Evolutionary conservation across 805 yeast genomes (phyloP).

Genomic region (Ogataea salicorniae): DNA sequence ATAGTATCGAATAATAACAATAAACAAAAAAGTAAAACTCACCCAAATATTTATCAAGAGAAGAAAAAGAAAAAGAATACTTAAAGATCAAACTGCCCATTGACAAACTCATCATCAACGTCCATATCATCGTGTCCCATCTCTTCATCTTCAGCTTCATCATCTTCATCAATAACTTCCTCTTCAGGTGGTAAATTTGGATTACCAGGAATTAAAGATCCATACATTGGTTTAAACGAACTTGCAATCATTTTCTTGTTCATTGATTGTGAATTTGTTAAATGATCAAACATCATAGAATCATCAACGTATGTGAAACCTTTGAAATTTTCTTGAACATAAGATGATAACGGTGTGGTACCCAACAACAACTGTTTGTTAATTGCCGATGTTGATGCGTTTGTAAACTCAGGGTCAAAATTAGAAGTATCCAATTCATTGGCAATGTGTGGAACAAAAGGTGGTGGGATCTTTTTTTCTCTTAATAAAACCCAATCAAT

Average conservation of each 20-base stretch:
- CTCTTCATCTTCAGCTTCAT: conserved; percentile 38
- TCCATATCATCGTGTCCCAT: conserved; percentile 47
- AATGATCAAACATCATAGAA: conserved; percentile 84
- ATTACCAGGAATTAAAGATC: conserved; percentile 74
- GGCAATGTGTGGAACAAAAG: conserved; percentile 88
- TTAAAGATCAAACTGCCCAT: conserved; percentile 81
- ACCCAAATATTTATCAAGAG: background rate
- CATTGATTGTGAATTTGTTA: conserved; percentile 30
- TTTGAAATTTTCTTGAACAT: conserved; percentile 91
- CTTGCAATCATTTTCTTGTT: conserved; percentile 32
- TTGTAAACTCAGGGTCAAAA: conserved; percentile 97
- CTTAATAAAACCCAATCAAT: conserved; percentile 82
- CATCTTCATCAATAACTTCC: conserved; percentile 73
- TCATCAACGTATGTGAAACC: conserved; percentile 97
- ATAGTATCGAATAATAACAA: too few species aligned
- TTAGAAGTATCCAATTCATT: conserved; percentile 94
- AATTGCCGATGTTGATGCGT: conserved; percentile 79
- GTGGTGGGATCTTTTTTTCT: conserved; percentile 86
- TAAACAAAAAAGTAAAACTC: too few species aligned
- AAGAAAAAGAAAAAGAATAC: background rate
- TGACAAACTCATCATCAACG: conserved; percentile 74
- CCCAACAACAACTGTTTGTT: conserved; percentile 60
- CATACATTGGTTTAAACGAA: conserved; percentile 40
- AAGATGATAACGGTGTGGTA: conserved; percentile 85
- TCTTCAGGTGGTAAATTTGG: conserved; percentile 80